Conservation (phyloP, 2,329 filamentous ascomycete genomes). For the Pseudogymnoascus sp. region DNA sequence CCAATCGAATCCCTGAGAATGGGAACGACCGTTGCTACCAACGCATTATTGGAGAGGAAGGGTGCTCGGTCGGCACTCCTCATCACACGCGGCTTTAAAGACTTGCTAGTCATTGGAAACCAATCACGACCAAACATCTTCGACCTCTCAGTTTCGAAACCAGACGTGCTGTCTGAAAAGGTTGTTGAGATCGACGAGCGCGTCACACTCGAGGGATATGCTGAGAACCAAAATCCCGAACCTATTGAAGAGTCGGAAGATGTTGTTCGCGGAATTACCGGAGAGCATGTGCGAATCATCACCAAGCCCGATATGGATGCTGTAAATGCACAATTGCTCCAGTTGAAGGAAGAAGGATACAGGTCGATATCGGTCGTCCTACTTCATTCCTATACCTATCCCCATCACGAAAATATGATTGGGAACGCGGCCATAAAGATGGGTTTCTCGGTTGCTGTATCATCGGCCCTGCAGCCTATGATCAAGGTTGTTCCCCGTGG, state of each 20-base stretch:
- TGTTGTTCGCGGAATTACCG: constrained; percentile 53
- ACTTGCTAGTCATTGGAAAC: constrained; percentile 65
- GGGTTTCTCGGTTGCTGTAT: constrained; percentile 57
- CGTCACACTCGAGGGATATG: constrained; percentile 63
- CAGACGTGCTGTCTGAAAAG: constrained; percentile 57
- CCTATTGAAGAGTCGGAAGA: constrained; percentile 41
- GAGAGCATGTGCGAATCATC: constrained; percentile 54
- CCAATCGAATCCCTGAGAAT: constrained; percentile 63
- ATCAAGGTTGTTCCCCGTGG: constrained; percentile 61
- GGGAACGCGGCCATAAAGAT: constrained; percentile 53
- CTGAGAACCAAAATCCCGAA: constrained; percentile 62
- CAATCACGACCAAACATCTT: constrained; percentile 66
- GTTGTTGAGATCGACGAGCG: constrained; percentile 66
- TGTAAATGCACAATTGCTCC: constrained; percentile 36
- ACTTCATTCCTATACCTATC: constrained; percentile 64
- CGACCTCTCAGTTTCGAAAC: constrained; percentile 58
- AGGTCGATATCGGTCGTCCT: constrained; percentile 57
- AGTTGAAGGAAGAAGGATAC: constrained; percentile 50
- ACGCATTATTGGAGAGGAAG: constrained; percentile 65
- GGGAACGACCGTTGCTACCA: constrained; percentile 69
- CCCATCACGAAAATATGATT: constrained; percentile 53
- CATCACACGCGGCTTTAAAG: constrained; percentile 63
- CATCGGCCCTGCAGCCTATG: constrained; percentile 61
- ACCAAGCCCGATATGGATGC: constrained; percentile 41
- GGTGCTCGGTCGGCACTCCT: constrained; percentile 63